Evolutionary conservation across 768 basidiomycete genomes (phyloP).

Genomic region (Rhodotorula graminis): DNA sequence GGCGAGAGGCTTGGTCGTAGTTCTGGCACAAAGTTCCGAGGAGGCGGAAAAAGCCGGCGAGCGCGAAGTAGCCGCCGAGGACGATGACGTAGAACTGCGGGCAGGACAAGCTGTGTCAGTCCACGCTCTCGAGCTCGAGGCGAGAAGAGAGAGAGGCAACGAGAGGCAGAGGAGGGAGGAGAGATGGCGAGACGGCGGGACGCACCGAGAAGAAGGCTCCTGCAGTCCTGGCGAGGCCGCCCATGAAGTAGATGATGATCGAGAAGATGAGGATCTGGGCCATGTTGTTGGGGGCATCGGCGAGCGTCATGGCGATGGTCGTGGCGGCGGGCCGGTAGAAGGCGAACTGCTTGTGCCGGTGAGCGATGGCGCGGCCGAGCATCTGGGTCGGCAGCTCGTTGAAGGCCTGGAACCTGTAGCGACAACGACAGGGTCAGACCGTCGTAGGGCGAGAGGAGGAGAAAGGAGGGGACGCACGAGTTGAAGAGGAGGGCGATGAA

Average conservation of each 20-base stretch:
- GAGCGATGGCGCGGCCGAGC: slow-evolving; percentile 65
- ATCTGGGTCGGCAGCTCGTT: slow-evolving; percentile 57
- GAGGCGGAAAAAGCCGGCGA: slow-evolving; percentile 81
- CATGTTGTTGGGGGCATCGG: slow-evolving; percentile 48
- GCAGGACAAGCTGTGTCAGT: background rate
- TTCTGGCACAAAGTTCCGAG: slow-evolving; percentile 56
- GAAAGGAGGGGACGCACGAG: slow-evolving; percentile 47
- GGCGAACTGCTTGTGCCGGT: slow-evolving; percentile 50
- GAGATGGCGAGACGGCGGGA: background rate
- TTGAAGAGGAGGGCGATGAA: slow-evolving; percentile 52
- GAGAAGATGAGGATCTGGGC: slow-evolving; percentile 45
- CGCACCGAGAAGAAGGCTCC: slow-evolving; percentile 56
- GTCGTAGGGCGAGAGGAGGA: slow-evolving; percentile 44
- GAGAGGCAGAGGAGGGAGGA: background rate
- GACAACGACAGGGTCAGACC: background rate
- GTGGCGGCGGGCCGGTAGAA: slow-evolving; percentile 51
- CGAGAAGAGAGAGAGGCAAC: background rate
- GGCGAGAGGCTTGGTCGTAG: slow-evolving; percentile 59
- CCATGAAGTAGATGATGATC: slow-evolving; percentile 51
- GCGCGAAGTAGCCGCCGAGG: slow-evolving; percentile 58
- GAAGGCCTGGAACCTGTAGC: slow-evolving; percentile 56
- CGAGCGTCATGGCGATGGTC: slow-evolving; percentile 46
- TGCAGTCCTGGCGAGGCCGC: slow-evolving; percentile 45
- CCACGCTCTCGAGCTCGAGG: too few relatives aligned
- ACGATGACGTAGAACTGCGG: slow-evolving; percentile 51